These are phyloP conservation scores for Tremella yokohamensis DNA, from an alignment of 768 basidiomycete genomes.

Conservation along the genomic window DNA sequence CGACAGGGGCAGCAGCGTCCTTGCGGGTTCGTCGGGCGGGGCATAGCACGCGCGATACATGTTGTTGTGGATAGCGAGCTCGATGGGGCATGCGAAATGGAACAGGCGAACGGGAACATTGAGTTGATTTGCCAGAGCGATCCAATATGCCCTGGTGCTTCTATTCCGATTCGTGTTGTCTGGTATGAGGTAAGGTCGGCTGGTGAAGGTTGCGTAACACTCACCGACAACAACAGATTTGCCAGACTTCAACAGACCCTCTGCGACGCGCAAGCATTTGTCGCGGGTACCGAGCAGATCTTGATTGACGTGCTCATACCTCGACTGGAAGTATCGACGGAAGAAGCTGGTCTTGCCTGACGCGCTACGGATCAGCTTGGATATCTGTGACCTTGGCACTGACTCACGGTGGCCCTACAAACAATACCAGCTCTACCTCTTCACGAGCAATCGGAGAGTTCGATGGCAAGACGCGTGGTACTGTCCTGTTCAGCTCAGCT, in stretches of 20 bases:
- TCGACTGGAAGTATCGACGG: conserved; percentile 62
- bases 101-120: conserved; percentile 67
- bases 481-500: conserved; percentile 30
- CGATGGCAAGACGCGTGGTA: conserved; percentile 55
- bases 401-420: conserved; percentile 60
- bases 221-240: conserved; percentile 74
- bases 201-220: conserved; percentile 23
- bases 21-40: conserved; percentile 21
- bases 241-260: conserved; percentile 58
- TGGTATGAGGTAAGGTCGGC: conserved; percentile 40
- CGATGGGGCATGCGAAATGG: conserved; percentile 68
- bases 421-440: conserved; percentile 57
- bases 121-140: conserved; percentile 63
- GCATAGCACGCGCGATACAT: conserved; percentile 68
- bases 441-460: conserved; percentile 50
- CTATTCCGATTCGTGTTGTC: conserved; percentile 89
- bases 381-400: background rate
- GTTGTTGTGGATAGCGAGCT: conserved; percentile 90
- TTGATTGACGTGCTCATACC: conserved; percentile 81
- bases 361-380: conserved; percentile 38
- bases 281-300: conserved; percentile 70
- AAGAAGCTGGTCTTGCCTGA: conserved; percentile 82
- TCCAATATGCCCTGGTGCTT: conserved; percentile 66
- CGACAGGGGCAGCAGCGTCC: conserved; percentile 36
- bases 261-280: conserved; percentile 68